Percentiles rank a stretch among this genome's conserved stretches.
Conservation (phyloP, 805 yeast species). For the Torulaspora delbrueckii region DNA sequence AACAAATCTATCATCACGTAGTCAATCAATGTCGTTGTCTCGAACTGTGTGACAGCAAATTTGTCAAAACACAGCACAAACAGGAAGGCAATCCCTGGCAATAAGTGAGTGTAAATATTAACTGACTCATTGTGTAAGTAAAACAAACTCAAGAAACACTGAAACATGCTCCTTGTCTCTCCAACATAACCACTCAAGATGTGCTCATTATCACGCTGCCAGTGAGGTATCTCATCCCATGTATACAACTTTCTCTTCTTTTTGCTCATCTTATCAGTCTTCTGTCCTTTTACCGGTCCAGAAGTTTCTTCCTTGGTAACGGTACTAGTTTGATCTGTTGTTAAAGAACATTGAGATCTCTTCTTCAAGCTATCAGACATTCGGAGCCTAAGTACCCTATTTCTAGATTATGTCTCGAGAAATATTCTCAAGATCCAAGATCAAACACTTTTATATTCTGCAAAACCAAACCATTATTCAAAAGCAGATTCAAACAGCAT, state of each 20-base stretch:
- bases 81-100: conserved; percentile 37
- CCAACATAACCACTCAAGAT: conserved; percentile 59
- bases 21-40: conserved; percentile 41
- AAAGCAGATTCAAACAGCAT: background rate
- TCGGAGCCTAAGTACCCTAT: background rate
- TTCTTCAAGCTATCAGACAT: conserved; percentile 5
- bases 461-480: background rate
- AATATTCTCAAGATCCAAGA: background rate
- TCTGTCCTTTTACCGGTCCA: background rate
- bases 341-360: conserved; percentile 3
- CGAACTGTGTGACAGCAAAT: conserved; percentile 36
- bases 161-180: conserved; percentile 44
- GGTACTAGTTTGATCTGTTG: background rate
- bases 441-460: background rate
- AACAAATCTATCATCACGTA: conserved; percentile 33
- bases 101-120: conserved; percentile 63
- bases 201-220: conserved; percentile 72
- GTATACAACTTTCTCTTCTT: conserved; percentile 17
- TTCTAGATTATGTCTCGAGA: background rate
- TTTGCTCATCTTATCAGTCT: background rate
- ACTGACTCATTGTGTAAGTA: conserved; percentile 70
- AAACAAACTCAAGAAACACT: conserved; percentile 45
- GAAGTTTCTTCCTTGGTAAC: background rate
- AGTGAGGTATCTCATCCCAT: conserved; percentile 53
- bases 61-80: conserved; percentile 26